Conservation (phyloP, 2,329 filamentous ascomycete species). For the Trichoderma harzianum region DNA sequence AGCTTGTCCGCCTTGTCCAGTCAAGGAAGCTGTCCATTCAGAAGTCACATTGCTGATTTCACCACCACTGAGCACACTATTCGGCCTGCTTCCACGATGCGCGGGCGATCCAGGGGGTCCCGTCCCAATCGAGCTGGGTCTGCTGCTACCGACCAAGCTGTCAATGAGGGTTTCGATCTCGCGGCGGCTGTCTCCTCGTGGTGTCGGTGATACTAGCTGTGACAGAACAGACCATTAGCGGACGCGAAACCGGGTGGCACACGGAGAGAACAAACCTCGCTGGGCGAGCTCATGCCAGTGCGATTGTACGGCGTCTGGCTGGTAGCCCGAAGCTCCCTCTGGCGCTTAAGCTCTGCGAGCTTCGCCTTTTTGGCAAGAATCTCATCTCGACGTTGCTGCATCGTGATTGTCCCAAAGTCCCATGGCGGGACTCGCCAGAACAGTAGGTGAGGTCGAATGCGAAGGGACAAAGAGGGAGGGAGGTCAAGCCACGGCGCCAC, state of each 20-base stretch:
- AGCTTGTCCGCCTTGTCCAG: slow-evolving; percentile 32
- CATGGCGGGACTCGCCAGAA: slow-evolving; percentile 42
- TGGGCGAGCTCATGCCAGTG: slow-evolving; percentile 63
- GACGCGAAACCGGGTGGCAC: slow-evolving; percentile 1
- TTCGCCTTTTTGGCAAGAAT: slow-evolving; percentile 96
- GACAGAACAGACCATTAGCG: slow-evolving; percentile 14
- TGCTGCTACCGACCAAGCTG: slow-evolving; percentile 74
- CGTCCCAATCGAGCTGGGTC: slow-evolving; percentile 64
- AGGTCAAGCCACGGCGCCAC: slow-evolving; percentile 12
- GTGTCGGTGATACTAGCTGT: slow-evolving; percentile 62
- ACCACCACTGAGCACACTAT: slow-evolving; percentile 78
- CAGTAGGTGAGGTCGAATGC: background rate
- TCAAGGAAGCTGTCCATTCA: slow-evolving; percentile 51
- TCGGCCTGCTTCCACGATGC: slow-evolving; percentile 72
- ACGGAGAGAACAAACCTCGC: slow-evolving; percentile 60
- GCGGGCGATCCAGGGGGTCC: slow-evolving; percentile 62
- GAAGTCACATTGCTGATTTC: slow-evolving; percentile 75
- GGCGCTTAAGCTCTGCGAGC: slow-evolving; percentile 91
- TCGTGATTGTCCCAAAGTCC: slow-evolving; percentile 45
- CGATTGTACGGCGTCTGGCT: slow-evolving; percentile 70
- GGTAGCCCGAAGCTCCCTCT: slow-evolving; percentile 72
- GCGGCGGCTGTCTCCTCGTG: slow-evolving; percentile 65
- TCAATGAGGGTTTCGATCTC: slow-evolving; percentile 85
- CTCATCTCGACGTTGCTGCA: slow-evolving; percentile 88
- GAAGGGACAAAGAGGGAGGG: background rate